Percentiles rank a stretch among this genome's conserved stretches.
These are phyloP conservation scores for Onygenales sp. DNA, from an alignment of 2,329 filamentous ascomycete species.

Conservation along the genomic window DNA sequence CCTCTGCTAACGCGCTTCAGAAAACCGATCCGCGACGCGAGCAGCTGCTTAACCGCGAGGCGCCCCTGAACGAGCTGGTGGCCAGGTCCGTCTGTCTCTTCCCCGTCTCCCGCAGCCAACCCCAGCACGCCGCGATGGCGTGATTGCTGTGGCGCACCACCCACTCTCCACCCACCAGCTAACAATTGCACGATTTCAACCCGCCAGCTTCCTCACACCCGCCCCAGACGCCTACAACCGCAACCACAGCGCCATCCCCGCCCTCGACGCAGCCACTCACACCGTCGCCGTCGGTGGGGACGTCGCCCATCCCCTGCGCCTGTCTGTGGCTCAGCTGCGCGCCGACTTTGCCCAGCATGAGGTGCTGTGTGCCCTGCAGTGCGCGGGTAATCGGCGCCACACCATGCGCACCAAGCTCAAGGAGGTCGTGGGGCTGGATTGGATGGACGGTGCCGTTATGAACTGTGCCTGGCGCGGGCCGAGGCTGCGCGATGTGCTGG, in stretches of 20 bases:
- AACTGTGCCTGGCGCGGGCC: slow-evolving; percentile 51
- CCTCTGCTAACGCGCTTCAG: slow-evolving; percentile 1
- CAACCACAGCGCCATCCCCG: slow-evolving; percentile 47
- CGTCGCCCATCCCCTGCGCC: slow-evolving; percentile 34
- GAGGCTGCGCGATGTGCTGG: slow-evolving; percentile 43
- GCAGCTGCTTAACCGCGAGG: slow-evolving; percentile 11
- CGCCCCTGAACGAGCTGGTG: slow-evolving; percentile 12
- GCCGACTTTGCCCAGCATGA: slow-evolving; percentile 43
- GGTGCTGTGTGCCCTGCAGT: slow-evolving; percentile 50
- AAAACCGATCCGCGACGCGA: neutral
- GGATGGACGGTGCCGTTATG: slow-evolving; percentile 52
- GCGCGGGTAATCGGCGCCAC: slow-evolving; percentile 51
- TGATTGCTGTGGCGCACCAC: slow-evolving; percentile 3
- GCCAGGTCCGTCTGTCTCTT: slow-evolving; percentile 8
- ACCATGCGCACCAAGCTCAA: slow-evolving; percentile 52
- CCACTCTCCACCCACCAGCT: neutral
- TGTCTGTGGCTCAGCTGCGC: slow-evolving; percentile 40
- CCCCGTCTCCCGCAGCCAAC: neutral
- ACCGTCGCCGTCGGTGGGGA: slow-evolving; percentile 41
- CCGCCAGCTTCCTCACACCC: slow-evolving; percentile 42
- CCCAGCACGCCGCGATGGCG: neutral
- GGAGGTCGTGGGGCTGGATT: slow-evolving; percentile 52
- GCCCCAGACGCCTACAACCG: slow-evolving; percentile 46
- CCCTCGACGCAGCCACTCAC: slow-evolving; percentile 34
- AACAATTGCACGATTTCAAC: neutral